Conservation (phyloP, 257 asterid species). For the Osmanthus fragrans region DNA sequence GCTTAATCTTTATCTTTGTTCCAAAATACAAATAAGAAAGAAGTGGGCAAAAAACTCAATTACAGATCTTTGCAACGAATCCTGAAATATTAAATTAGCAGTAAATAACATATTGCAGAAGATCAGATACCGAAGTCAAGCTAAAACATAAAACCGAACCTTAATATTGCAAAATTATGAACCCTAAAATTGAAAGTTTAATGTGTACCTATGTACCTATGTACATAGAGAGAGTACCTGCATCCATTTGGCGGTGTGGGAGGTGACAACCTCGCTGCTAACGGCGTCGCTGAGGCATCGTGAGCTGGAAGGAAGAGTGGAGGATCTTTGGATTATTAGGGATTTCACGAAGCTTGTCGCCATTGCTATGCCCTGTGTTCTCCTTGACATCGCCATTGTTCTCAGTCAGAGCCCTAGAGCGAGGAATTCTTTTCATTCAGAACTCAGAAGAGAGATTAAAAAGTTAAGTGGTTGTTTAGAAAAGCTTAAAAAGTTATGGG, state of each 20-base stretch:
- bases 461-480: too few species aligned
- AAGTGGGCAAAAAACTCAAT: background rate
- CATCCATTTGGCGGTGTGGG: conserved; percentile 35
- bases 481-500: too few species aligned
- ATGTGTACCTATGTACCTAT: background rate
- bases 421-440: background rate
- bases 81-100: background rate
- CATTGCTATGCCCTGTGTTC: conserved; percentile 15
- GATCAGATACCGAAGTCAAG: background rate
- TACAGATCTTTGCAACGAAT: background rate
- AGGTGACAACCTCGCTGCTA: conserved; percentile 25
- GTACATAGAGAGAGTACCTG: conserved; percentile 22
- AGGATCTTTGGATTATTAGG: background rate
- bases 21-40: background rate
- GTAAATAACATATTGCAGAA: background rate
- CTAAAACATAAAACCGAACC: background rate
- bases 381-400: conserved; percentile 19
- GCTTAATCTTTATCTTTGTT: background rate
- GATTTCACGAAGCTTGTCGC: conserved; percentile 23
- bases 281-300: conserved; percentile 21
- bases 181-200: background rate
- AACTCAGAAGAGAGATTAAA: background rate
- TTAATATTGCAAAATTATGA: background rate
- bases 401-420: background rate
- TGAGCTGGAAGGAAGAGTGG: conserved; percentile 18